phyloP scores from a whole-genome alignment of 495 filamentous ascomycete species.

The Aspergillus steynii region DNA sequence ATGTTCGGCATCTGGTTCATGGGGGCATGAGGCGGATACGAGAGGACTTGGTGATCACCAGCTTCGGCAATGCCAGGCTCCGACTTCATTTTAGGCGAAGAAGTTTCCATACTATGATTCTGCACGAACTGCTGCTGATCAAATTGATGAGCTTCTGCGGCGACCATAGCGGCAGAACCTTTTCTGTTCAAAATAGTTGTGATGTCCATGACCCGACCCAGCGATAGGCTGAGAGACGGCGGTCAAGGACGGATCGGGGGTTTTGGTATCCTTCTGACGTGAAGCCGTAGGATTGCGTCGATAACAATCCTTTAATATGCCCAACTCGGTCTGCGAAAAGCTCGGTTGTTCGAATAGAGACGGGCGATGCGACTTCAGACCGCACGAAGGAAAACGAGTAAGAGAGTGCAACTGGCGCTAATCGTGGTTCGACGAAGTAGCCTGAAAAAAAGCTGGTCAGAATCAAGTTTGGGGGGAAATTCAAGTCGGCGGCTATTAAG shows the following conservation, averaged over 20 bases:
- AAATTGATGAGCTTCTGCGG: slow-evolving; percentile 39
- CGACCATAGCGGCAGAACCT: slow-evolving; percentile 54
- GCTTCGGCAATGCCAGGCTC: slow-evolving; percentile 72
- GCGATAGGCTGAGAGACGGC: slow-evolving; percentile 33
- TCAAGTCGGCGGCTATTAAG: not conserved
- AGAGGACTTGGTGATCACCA: slow-evolving; percentile 60
- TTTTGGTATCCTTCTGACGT: slow-evolving; percentile 23
- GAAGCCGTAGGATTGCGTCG: slow-evolving; percentile 21
- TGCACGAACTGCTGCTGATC: slow-evolving; percentile 58
- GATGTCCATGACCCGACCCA: slow-evolving; percentile 65
- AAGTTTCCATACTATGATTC: slow-evolving; percentile 40
- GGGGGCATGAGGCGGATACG: slow-evolving; percentile 55
- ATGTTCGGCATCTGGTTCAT: slow-evolving; percentile 50
- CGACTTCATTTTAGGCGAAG: slow-evolving; percentile 53
- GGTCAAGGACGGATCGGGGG: slow-evolving; percentile 31
- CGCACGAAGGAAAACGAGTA: not conserved
- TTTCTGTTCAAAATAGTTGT: slow-evolving; percentile 68
- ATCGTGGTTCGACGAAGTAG: not conserved
- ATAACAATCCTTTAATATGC: slow-evolving; percentile 8
- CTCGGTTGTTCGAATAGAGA: not conserved
- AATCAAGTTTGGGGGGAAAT: not conserved
- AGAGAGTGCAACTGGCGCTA: not conserved
- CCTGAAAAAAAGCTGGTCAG: not conserved
- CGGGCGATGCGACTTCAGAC: not conserved
- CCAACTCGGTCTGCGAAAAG: not conserved